Base-by-base conservation (phyloP, 2,329 filamentous ascomycete species). In the Venturia aucupariae region DNA sequence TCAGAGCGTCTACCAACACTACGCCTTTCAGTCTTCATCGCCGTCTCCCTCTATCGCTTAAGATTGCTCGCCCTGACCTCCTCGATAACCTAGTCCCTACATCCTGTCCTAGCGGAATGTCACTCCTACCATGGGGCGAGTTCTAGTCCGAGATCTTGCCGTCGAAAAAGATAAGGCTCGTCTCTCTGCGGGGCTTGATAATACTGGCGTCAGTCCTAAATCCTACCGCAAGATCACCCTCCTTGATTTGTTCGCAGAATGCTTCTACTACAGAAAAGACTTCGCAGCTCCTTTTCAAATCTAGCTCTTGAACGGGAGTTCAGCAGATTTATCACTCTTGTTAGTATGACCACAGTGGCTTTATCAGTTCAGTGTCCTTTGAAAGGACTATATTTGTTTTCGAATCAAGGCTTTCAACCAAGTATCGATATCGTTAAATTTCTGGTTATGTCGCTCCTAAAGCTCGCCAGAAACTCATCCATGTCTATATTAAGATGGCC, bases 11-110 rank as follows among this genome's bases (percentile, higher is more conserved):
- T 48, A 48, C 22, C 46, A 13, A 27, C 22, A 7, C 22, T 48
- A 13, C 8, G 8, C 22, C 4, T 46, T 4, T 48, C 46, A 1
- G 22, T 27, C 46, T 48, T 48, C n/a, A 27, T 24, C 46, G 11
- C 46, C 10, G 22, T 27, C 46, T 4, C 13, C 2, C 22, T 4
- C 7, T 2, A 5, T 46, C 42, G 42, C 19, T 73, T 6, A 66
- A 4, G 17, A 3, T 2, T 22, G 17, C 54, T 59, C 54, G 54
- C 35, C 54, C 54, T 8, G 54, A 46, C 19, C 42, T 46, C 6
- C 6, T 46, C n/a, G 19, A 7, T 11, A 6, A 46, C 10, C n/a
- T 46, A 7, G 22, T 22, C 42, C 19, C 19, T 11, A 6, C 11
- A 19, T 4, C 42, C 42, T 46, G 19, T 46, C 42, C n/a, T 22